These are phyloP conservation scores for Solanum phureja DNA, from an alignment of 257 asterid genomes.

Conservation along the genomic window DNA sequence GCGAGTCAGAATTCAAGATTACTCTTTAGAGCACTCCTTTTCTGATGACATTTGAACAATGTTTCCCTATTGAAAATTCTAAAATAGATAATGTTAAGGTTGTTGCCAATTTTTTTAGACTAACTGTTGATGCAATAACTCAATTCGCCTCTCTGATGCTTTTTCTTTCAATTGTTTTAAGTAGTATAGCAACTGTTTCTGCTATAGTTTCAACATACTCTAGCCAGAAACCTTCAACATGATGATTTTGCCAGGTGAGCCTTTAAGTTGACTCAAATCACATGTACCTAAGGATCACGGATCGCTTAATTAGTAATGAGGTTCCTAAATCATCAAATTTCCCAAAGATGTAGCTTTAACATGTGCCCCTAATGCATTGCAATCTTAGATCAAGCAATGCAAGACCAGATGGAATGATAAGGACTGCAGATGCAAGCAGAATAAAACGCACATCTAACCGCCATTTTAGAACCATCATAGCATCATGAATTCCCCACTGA, in stretches of 20 bases:
- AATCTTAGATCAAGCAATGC: neutral
- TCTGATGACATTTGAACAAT: neutral
- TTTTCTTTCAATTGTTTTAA: neutral
- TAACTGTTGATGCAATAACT: neutral
- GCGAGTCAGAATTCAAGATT: neutral
- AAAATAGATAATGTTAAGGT: neutral
- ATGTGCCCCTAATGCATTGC: neutral
- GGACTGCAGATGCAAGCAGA: neutral
- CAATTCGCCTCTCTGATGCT: neutral
- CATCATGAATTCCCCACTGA: neutral
- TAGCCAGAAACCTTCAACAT: neutral
- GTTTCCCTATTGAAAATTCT: neutral
- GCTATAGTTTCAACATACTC: neutral
- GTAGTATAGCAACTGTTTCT: neutral
- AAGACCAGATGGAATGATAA: neutral
- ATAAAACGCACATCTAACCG: neutral
- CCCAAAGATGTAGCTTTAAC: neutral
- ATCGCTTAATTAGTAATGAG: neutral
- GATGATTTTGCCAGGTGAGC: neutral
- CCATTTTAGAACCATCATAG: neutral
- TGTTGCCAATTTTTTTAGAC: neutral
- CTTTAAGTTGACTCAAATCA: neutral
- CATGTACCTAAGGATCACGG: neutral
- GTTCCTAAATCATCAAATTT: neutral
- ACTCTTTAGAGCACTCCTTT: neutral